Evolutionary conservation across 345 rosid species (phyloP).

Genomic region (Brassica nigra): DNA sequence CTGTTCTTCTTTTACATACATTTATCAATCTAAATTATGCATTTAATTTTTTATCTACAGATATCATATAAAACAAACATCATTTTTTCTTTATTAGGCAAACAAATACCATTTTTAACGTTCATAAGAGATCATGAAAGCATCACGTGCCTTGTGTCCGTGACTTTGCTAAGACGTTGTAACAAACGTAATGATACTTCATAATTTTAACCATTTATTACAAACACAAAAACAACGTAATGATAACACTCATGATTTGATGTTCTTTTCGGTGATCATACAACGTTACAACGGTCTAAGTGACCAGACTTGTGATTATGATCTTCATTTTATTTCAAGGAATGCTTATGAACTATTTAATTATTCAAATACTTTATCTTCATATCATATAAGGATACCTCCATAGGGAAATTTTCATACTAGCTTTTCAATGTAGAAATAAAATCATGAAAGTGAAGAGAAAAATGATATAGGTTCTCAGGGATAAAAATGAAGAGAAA

Average conservation of each 20-base stretch:
- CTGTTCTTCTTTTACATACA: too few species aligned
- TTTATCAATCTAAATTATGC: neutral
- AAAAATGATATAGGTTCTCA: too few species aligned
- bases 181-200: slow-evolving; percentile 23
- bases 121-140: slow-evolving; percentile 19
- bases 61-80: neutral
- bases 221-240: neutral
- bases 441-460: too few species aligned
- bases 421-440: too few species aligned
- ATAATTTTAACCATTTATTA: slow-evolving; percentile 2
- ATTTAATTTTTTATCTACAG: neutral
- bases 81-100: neutral
- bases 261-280: neutral
- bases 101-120: slow-evolving; percentile 1
- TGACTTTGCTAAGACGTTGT: slow-evolving; percentile 8
- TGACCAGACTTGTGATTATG: neutral
- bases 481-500: too few species aligned
- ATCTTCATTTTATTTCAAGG: neutral
- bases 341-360: neutral
- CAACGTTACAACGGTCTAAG: slow-evolving; percentile 8
- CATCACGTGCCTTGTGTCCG: slow-evolving; percentile 3
- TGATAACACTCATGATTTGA: slow-evolving; percentile 11
- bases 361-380: too few species aligned
- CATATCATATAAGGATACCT: too few species aligned
- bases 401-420: too few species aligned